Evolutionary conservation across 2,329 filamentous ascomycete species (phyloP), one percentile per base, ranked within the genome.

Genomic region (Neonectria hederae): DNA sequence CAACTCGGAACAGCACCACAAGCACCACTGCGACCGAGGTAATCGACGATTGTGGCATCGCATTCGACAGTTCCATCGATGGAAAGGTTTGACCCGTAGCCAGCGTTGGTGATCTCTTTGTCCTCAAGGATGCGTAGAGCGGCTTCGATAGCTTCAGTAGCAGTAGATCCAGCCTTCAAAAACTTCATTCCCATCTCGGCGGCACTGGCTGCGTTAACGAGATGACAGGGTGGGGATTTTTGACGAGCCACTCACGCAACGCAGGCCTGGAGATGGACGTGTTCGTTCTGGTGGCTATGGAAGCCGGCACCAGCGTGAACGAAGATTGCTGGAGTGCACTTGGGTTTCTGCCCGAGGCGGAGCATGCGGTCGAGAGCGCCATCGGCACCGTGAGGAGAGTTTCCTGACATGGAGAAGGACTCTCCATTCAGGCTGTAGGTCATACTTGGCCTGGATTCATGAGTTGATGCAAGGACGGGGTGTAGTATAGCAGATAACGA

Each of bases 241-340:
- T 8, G 43, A 19, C 24, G 8, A 35, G 7, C 21, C 40, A 55
- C 93, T 80, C 83, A 97, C 95, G 95, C 90, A 74, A 91, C 90
- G 78, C 96, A 98, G 45, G 94, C 94, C 74, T 90, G 85, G 10
- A 99, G 86, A 75, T 99, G 96, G 40, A 92, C 84, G 60, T 86
- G 83, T 77, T 99, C 94, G 75, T 98, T 98, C 65, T 92, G 87
- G 24, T 87, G 83, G 75, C 94, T 97, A 78, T 99, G 96, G 74
- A 93, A 99, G 4, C 96, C 96, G 17, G 96, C 96, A 35, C 96
- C 96, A 40, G 95, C 96, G 79, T 99, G 96, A 48, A 99, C 90
- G 78, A 97, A 98, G 56, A 99, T 95, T 63, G 93, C 94, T 62
- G 89, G 89, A 10, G 89, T 66, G 46, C 70, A 74, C 55, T 78